These are phyloP conservation scores for Lactarius hatsudake DNA, from an alignment of 768 basidiomycete species.

Conservation along the genomic window DNA sequence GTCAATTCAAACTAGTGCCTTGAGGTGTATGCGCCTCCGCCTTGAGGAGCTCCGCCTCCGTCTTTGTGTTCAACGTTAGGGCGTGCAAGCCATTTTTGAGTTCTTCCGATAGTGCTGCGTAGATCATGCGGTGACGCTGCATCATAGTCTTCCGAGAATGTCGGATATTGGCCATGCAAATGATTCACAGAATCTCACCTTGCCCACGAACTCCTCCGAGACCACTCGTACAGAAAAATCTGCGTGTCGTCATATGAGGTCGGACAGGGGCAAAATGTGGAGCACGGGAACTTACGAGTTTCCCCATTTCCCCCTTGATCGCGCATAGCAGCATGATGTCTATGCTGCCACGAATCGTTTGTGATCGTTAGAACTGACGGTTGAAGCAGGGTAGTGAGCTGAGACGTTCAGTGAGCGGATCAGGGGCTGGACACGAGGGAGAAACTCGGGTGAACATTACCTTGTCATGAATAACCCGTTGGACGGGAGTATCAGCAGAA, in stretches of 20 bases:
- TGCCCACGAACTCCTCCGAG: conserved; percentile 69
- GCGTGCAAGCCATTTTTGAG: conserved; percentile 71
- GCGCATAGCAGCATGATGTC: conserved; percentile 81
- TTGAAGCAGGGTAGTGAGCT: conserved; percentile 62
- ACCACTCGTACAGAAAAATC: conserved; percentile 78
- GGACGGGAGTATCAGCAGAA: conserved; percentile 22
- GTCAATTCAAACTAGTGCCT: conserved; percentile 19
- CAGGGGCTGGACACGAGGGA: conserved; percentile 20
- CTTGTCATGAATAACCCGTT: conserved; percentile 29
- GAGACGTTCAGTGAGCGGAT: conserved; percentile 25
- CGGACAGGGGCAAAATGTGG: conserved; percentile 10
- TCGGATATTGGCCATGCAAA: conserved; percentile 18
- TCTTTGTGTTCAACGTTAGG: conserved; percentile 71
- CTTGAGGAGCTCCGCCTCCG: conserved; percentile 47
- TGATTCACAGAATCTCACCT: conserved; percentile 44
- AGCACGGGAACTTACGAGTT: conserved; percentile 60
- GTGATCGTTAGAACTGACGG: conserved; percentile 64
- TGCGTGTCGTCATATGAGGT: conserved; percentile 33
- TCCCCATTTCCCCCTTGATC: conserved; percentile 67
- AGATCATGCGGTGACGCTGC: conserved; percentile 80
- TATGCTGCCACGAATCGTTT: conserved; percentile 84
- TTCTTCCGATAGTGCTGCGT: conserved; percentile 69
- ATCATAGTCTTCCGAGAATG: conserved; percentile 53
- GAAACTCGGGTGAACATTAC: conserved; percentile 15
- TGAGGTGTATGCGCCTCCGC: conserved; percentile 24